Percentiles rank a stretch among this genome's conserved stretches.
These are phyloP conservation scores for Cymbopogon citratus DNA, from an alignment of 176 grass and related monocot species.

Conservation along the genomic window DNA sequence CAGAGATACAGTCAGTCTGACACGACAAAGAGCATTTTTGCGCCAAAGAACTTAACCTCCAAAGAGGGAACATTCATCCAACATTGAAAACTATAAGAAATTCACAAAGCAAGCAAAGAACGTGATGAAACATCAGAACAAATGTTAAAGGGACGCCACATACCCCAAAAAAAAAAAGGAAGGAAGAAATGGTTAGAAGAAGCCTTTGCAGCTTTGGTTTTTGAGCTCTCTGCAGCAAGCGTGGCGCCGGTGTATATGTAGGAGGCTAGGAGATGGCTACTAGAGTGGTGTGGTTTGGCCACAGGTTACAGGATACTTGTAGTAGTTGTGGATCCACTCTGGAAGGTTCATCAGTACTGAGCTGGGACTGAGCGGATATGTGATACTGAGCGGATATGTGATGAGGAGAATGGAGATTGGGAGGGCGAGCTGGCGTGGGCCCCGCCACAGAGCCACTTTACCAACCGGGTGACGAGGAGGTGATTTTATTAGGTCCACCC, in stretches of 20 bases:
- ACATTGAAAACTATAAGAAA: too few species aligned
- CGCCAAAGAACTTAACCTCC: too few species aligned
- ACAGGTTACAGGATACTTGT: too few species aligned
- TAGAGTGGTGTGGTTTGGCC: too few species aligned
- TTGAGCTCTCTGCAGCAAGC: neutral
- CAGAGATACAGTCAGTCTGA: neutral
- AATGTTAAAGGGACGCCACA: neutral
- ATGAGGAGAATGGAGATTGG: conserved; percentile 45
- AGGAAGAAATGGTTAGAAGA: neutral
- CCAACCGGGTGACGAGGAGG: neutral
- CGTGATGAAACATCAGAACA: too few species aligned
- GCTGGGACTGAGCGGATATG: neutral
- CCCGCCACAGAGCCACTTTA: neutral
- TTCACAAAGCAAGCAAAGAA: neutral
- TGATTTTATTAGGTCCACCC: neutral
- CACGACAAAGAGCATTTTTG: neutral
- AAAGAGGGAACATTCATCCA: neutral
- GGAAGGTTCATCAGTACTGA: neutral
- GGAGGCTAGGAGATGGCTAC: neutral
- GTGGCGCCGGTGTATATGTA: neutral
- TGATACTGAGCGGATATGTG: conserved; percentile 14
- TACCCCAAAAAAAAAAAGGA: neutral
- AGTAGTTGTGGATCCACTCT: neutral
- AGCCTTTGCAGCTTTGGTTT: neutral
- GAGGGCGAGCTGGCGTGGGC: neutral